Conservation (phyloP, 2,329 filamentous ascomycete species). For the Cytospora schulzeri region DNA sequence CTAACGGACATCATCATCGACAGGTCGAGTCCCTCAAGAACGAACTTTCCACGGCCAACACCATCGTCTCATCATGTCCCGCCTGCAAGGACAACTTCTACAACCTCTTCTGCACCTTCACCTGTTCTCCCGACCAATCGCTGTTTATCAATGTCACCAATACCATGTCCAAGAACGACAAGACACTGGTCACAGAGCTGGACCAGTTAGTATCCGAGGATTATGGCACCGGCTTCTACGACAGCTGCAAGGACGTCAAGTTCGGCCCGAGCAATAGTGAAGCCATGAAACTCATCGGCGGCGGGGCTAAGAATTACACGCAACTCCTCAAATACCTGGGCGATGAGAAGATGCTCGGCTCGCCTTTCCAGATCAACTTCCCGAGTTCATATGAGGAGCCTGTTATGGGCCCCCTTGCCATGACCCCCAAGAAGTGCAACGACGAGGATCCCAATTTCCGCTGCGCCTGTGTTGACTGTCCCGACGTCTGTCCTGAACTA, state of each 20-base stretch:
- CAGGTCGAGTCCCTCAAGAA: conserved; percentile 78
- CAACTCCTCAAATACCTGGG: conserved; percentile 90
- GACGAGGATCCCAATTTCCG: conserved; percentile 82
- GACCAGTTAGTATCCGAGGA: conserved; percentile 85
- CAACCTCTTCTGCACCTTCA: conserved; percentile 97
- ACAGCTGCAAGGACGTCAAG: conserved; percentile 99
- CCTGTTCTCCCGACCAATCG: conserved; percentile 95
- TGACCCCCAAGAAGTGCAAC: conserved; percentile 84
- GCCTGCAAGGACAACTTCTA: conserved; percentile 99
- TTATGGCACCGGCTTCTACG: conserved; percentile 86
- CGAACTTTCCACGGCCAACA: conserved; percentile 84
- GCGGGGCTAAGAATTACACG: conserved; percentile 87
- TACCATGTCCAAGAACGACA: conserved; percentile 62
- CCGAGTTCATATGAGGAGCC: conserved; percentile 64
- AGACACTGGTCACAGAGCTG: conserved; percentile 77
- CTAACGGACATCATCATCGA: background rate
- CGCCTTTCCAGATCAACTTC: conserved; percentile 98
- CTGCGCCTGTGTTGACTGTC: conserved; percentile 93
- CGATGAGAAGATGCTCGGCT: conserved; percentile 86
- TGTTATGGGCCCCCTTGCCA: conserved; percentile 71
- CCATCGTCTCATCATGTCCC: conserved; percentile 89
- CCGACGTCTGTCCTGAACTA: conserved; percentile 79
- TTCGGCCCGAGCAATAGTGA: conserved; percentile 92
- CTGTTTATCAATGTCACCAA: conserved; percentile 91
- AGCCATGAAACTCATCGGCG: conserved; percentile 95